Evolutionary conservation across 331 rosid genomes (phyloP).

Genomic region (Acacia concinna): DNA sequence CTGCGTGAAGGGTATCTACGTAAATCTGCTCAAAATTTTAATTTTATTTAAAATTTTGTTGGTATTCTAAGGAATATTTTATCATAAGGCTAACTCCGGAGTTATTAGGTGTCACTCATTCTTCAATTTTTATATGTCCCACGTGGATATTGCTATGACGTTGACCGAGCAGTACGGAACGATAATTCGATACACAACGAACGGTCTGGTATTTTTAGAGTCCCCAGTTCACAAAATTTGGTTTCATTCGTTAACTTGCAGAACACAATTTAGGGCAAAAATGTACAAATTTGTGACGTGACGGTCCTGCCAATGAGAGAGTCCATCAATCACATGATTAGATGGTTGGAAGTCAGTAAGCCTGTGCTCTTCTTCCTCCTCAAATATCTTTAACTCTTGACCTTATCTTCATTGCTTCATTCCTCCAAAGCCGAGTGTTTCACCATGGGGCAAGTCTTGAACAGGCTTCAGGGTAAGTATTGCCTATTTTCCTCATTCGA

Average conservation of each 20-base stretch:
- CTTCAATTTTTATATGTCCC: too few relatives aligned
- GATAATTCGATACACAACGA: too few relatives aligned
- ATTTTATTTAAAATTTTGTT: too few relatives aligned
- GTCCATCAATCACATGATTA: not conserved
- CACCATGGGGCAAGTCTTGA: conserved; percentile 73
- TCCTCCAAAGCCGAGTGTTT: not conserved
- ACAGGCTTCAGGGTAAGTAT: conserved; percentile 61
- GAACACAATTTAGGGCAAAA: not conserved
- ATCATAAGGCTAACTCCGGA: too few relatives aligned
- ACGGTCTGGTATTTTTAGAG: rapidly evolving
- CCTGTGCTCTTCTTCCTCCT: not conserved
- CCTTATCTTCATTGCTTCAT: not conserved
- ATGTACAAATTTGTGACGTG: not conserved
- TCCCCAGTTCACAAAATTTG: too few relatives aligned
- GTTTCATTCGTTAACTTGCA: not conserved
- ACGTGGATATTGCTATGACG: too few relatives aligned
- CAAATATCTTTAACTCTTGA: not conserved
- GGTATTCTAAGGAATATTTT: too few relatives aligned
- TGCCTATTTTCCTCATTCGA: not conserved
- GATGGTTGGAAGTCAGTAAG: not conserved
- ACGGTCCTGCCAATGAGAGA: not conserved
- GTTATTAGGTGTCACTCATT: too few relatives aligned
- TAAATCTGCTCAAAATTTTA: too few relatives aligned
- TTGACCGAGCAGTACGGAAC: too few relatives aligned
- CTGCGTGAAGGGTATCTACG: too few relatives aligned